phyloP scores from a whole-genome alignment of 371 early-diverging fungal genomes.

The Mucor circinelloides region DNA sequence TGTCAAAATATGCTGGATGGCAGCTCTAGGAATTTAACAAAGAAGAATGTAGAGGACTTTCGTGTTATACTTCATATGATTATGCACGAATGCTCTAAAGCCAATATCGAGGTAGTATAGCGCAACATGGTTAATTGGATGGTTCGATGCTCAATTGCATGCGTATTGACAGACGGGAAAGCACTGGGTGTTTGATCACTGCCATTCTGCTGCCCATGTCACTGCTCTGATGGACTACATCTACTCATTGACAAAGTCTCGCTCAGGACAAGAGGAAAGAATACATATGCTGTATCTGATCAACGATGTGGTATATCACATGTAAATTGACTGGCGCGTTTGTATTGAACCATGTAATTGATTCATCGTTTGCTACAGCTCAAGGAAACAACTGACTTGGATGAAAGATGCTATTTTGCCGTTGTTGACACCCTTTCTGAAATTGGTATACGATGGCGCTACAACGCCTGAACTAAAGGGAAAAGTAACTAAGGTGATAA shows the following conservation, averaged over 20 bases:
- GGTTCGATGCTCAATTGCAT: not conserved
- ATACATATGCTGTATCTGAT: constrained; percentile 61
- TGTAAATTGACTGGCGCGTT: constrained; percentile 32
- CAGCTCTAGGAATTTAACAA: constrained; percentile 10
- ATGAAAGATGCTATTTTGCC: constrained; percentile 58
- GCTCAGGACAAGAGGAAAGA: constrained; percentile 53
- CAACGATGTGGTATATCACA: constrained; percentile 64
- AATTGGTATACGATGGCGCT: constrained; percentile 54
- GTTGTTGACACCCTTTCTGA: constrained; percentile 52
- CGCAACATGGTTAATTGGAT: not conserved
- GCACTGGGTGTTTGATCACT: constrained; percentile 60
- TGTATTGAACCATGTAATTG: not conserved
- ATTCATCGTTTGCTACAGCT: constrained; percentile 30
- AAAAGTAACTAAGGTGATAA: constrained; percentile 62
- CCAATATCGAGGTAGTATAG: constrained; percentile 58
- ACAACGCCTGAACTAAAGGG: constrained; percentile 45
- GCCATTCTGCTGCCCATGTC: constrained; percentile 44
- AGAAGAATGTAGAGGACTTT: constrained; percentile 39
- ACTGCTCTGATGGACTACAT: constrained; percentile 45
- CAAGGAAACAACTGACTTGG: constrained; percentile 57
- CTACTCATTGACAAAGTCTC: constrained; percentile 48
- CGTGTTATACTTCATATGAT: constrained; percentile 48
- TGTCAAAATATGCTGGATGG: constrained; percentile 24
- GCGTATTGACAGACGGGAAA: constrained; percentile 54
- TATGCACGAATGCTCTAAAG: constrained; percentile 64